phyloP scores from a whole-genome alignment of 148 eudicot species.

The Silene latifolia region DNA sequence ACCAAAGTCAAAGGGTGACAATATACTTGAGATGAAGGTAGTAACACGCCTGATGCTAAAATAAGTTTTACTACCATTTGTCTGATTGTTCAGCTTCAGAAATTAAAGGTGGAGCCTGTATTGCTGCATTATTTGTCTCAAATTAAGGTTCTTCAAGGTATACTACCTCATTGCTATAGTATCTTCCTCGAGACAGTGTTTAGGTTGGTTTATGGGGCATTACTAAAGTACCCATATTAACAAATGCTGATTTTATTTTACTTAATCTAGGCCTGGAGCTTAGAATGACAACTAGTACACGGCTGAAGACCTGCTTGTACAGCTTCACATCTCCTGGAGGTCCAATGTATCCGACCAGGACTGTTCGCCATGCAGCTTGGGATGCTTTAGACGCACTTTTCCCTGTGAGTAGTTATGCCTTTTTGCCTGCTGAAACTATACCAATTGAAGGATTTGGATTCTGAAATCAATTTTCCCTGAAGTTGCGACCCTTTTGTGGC shows the following conservation, averaged over 20 bases:
- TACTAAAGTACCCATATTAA: background rate
- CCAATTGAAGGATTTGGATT: background rate
- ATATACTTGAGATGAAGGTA: no score
- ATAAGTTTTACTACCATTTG: conserved; percentile 10
- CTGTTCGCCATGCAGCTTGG: conserved; percentile 98
- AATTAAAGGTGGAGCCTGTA: conserved; percentile 47
- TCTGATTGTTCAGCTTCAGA: conserved; percentile 50
- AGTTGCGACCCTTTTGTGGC: background rate
- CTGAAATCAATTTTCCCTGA: background rate
- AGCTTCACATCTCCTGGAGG: conserved; percentile 98
- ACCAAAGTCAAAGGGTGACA: background rate
- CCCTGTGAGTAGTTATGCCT: conserved; percentile 56
- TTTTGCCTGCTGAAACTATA: background rate
- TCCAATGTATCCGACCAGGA: conserved; percentile 91
- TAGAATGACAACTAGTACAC: conserved; percentile 84
- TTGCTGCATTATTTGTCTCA: conserved; percentile 82
- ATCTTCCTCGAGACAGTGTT: background rate
- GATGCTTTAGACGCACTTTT: conserved; percentile 83
- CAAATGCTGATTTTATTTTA: background rate
- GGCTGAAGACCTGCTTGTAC: conserved; percentile 84
- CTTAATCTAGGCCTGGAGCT: conserved; percentile 63
- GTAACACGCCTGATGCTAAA: conserved; percentile 1
- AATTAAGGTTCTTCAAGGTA: conserved; percentile 66
- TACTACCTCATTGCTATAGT: no score
- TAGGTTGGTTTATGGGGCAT: background rate